These are phyloP conservation scores for Pythium dissimile DNA, from an alignment of 352 stramenopile species.

Conservation along the genomic window DNA sequence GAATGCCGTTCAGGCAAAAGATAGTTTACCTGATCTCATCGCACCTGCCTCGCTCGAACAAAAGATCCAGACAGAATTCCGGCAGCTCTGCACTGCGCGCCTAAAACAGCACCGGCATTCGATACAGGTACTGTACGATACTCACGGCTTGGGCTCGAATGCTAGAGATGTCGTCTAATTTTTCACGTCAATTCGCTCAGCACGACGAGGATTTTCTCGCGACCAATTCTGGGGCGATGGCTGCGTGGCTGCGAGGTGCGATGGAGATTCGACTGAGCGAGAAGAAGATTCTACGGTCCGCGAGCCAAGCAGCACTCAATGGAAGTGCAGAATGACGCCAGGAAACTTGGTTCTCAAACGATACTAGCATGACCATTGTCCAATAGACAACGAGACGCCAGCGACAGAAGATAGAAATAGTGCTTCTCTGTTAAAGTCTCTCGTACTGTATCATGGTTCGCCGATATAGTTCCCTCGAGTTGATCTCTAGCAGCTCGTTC, in stretches of 20 bases:
- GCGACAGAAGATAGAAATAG: no score
- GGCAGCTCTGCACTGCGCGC: background rate
- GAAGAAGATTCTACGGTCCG: slow-evolving; percentile 50
- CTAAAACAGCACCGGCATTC: slow-evolving; percentile 22
- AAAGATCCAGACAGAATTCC: slow-evolving; percentile 19
- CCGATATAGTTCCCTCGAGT: no score
- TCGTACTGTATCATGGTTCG: no score
- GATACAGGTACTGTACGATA: slow-evolving; percentile 21
- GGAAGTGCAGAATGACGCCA: no score
- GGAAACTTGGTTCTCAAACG: no score
- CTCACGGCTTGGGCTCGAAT: background rate
- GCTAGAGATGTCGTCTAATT: background rate
- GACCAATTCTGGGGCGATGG: slow-evolving; percentile 43
- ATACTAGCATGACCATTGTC: no score
- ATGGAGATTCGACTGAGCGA: slow-evolving; percentile 68
- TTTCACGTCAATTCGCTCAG: slow-evolving; percentile 25
- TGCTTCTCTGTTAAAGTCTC: no score
- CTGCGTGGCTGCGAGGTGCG: slow-evolving; percentile 58
- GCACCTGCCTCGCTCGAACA: slow-evolving; percentile 27
- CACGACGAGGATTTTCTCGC: slow-evolving; percentile 47
- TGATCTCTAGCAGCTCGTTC: no score
- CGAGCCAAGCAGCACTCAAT: no score
- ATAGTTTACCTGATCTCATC: slow-evolving; percentile 7
- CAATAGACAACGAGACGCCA: no score
- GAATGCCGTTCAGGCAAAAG: slow-evolving; percentile 6